Conservation (phyloP, 176 grass and related monocot genomes). For the Oryza glaberrima region DNA sequence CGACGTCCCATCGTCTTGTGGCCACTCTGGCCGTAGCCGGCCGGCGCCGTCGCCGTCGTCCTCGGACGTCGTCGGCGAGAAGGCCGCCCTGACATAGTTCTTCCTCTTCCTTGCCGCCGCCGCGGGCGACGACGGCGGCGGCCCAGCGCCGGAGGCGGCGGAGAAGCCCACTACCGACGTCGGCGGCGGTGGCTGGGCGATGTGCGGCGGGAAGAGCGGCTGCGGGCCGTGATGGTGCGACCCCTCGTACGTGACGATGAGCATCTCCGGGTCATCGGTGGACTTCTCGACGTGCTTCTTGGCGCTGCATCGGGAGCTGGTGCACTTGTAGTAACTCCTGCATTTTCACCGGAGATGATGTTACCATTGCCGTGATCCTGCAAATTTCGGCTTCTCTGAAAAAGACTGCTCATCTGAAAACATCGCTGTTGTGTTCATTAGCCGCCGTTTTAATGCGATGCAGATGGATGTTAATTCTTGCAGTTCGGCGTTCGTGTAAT, state of each 20-base stretch:
- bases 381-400: neutral
- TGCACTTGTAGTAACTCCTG: conserved; percentile 80
- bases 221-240: conserved; percentile 52
- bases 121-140: too few species aligned
- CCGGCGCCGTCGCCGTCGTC: neutral
- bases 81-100: neutral
- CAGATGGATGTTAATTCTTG: conserved; percentile 31
- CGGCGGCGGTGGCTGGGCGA: neutral
- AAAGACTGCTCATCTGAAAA: neutral
- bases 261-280: conserved; percentile 51
- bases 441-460: neutral
- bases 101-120: neutral
- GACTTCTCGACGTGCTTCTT: conserved; percentile 82
- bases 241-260: conserved; percentile 70
- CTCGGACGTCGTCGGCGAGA: neutral
- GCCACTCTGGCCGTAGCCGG: neutral
- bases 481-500: neutral
- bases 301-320: conserved; percentile 52
- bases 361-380: neutral
- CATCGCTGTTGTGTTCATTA: neutral
- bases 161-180: neutral
- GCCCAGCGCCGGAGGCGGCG: neutral
- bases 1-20: neutral
- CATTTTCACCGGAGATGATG: neutral
- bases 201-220: conserved; percentile 20